A percentile compares a stretch with the other conserved stretches of the same genome.
Evolutionary conservation across 2,329 filamentous ascomycete species (phyloP).

Genomic region (Chaetothyriales sp.): DNA sequence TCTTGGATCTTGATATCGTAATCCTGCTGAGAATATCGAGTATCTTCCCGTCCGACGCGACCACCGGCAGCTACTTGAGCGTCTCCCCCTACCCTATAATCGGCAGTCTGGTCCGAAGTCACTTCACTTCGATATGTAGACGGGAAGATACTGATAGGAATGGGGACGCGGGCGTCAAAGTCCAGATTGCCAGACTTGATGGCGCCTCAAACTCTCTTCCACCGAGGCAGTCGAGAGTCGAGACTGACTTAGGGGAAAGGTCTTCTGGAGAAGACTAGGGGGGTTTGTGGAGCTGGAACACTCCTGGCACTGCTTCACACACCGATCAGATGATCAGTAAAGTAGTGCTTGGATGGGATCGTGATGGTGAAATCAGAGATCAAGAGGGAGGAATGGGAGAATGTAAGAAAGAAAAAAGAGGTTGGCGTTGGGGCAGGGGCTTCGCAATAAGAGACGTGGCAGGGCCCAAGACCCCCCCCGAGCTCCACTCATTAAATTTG

Average conservation of each 20-base stretch:
- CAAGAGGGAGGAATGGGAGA: not conserved
- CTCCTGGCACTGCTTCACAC: not conserved
- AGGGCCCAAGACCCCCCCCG: not conserved
- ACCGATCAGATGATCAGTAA: not conserved
- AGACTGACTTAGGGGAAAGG: slow-evolving; percentile 15
- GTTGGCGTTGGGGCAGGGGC: not conserved
- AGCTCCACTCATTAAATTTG: not conserved
- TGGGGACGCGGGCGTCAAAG: slow-evolving; percentile 64
- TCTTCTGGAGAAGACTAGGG: not conserved
- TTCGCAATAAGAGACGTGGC: not conserved
- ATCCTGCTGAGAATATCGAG: slow-evolving; percentile 62
- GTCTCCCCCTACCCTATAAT: slow-evolving; percentile 78
- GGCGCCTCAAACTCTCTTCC: slow-evolving; percentile 20
- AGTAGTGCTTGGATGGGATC: not conserved
- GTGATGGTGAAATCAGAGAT: not conserved
- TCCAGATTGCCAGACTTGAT: slow-evolving; percentile 19
- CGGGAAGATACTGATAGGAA: slow-evolving; percentile 99
- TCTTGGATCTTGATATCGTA: slow-evolving; percentile 67
- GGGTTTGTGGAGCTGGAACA: not conserved
- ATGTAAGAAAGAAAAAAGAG: not conserved
- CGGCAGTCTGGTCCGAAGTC: slow-evolving; percentile 48
- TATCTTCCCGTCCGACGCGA: slow-evolving; percentile 97
- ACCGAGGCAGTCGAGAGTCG: slow-evolving; percentile 21
- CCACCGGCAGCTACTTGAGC: slow-evolving; percentile 54
- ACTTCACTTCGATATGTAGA: slow-evolving; percentile 80